Base-by-base conservation (phyloP, 2,329 filamentous ascomycete genomes). In the Blastomyces gilchristii region DNA sequence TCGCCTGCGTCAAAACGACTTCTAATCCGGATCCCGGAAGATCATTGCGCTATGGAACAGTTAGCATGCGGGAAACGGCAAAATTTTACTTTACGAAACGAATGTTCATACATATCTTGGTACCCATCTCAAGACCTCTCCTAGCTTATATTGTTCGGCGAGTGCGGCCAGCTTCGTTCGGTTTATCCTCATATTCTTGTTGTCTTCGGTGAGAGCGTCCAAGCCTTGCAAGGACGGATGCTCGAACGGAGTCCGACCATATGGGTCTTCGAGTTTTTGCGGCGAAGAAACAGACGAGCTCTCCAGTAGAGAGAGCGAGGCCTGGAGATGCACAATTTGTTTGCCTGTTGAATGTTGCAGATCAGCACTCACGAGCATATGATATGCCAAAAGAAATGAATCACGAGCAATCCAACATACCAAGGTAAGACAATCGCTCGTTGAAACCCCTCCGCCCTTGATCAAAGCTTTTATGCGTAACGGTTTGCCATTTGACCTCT, bases 401-500 rank as follows among this genome's bases (percentile, higher is more conserved):
- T 52, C 31, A 39, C 54, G 8, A 16, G 22, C 8, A 43, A 34
- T 18, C 34, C 12, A 49, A 49, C 79, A 64, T 83, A 95, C 91
- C 93, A 62, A 96, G 80, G 72, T 90, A 91, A n/a, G 91, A 90
- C 75, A 99, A 80, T 66, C 90, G 85, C 71, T 97, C 93, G 75
- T 99, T 99, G 79, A 93, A 96, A 0, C 93, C 93, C 80, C 92
- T 87, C 71, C 91, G 83, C 61, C 92, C 94, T 73, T 97, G 91
- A 74, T 99, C 93, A 72, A 96, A 97, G 77, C 91, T 97, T 84
- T 97, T 97, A 77, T 97, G 94, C 68, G 94, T 99, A 63, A 99
- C 85, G 39, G 92, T 92, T 71, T 97, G 80, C 94, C 94, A 99
- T 79, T 97, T 97, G 66, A 94, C 82, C 78, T 99, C 93, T 18